Evolutionary conservation across 2,329 filamentous ascomycete genomes (phyloP).

Genomic region (Scolecobasidium constrictum): DNA sequence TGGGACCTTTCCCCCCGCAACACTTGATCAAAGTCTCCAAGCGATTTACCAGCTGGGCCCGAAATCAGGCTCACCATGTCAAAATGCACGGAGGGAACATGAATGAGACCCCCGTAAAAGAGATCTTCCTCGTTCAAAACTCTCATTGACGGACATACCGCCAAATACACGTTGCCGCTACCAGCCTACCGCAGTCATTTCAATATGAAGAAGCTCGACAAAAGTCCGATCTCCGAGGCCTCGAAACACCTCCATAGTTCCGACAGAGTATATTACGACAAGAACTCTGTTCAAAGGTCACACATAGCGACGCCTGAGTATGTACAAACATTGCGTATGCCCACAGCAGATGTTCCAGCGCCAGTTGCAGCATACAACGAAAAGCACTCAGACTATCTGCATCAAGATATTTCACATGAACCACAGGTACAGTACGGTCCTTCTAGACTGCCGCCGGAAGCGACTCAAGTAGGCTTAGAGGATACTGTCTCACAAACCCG

Average conservation of each 20-base stretch:
- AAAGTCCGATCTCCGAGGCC: background rate
- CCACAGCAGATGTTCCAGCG: conserved; percentile 2
- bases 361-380: conserved; percentile 4
- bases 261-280: conserved; percentile 1
- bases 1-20: background rate
- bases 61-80: conserved; percentile 3
- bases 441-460: conserved; percentile 5
- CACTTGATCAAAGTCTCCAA: conserved; percentile 6
- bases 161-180: background rate
- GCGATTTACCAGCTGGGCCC: conserved; percentile 3
- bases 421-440: conserved; percentile 1
- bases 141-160: background rate
- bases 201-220: background rate
- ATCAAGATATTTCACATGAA: background rate
- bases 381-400: conserved; percentile 4
- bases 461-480: background rate
- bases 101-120: background rate
- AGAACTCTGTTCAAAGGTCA: conserved; percentile 5
- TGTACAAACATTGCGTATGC: conserved; percentile 4
- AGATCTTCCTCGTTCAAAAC: background rate
- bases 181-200: background rate
- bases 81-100: background rate
- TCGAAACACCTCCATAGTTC: background rate
- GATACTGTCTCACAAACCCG: conserved; percentile 5
- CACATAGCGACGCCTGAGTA: conserved; percentile 1